These are phyloP conservation scores for Ochetophila trinervis DNA, from an alignment of 306 rosid species.

Conservation along the genomic window DNA sequence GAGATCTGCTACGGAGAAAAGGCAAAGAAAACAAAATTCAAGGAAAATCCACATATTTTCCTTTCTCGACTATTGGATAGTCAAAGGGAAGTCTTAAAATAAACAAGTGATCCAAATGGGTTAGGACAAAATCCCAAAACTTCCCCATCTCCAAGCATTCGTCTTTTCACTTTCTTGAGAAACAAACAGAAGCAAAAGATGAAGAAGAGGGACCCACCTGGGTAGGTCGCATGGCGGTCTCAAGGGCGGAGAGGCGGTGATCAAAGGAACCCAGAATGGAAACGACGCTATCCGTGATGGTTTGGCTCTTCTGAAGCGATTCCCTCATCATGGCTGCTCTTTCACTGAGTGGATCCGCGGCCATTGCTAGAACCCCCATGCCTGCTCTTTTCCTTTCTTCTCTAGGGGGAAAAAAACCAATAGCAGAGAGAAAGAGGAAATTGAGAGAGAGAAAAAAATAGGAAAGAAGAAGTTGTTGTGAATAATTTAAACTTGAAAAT, in stretches of 20 bases:
- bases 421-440: too few relatives aligned
- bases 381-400: background rate
- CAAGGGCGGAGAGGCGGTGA: slow-evolving; percentile 96
- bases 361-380: slow-evolving; percentile 52
- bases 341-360: slow-evolving; percentile 62
- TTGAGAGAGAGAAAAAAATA: background rate
- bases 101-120: slow-evolving; percentile 18
- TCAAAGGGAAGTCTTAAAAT: slow-evolving; percentile 35
- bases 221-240: slow-evolving; percentile 99
- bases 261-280: slow-evolving; percentile 91
- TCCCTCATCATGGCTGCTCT: slow-evolving; percentile 79
- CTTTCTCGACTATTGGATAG: slow-evolving; percentile 15
- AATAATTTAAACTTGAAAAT: slow-evolving; percentile 11
- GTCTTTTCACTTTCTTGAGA: background rate
- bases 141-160: background rate
- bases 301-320: slow-evolving; percentile 85
- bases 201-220: slow-evolving; percentile 44
- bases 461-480: background rate
- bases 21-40: background rate
- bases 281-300: slow-evolving; percentile 84
- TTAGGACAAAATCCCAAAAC: background rate
- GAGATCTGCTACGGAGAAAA: slow-evolving; percentile 34
- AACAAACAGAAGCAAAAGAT: slow-evolving; percentile 12
- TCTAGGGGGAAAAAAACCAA: too few relatives aligned
- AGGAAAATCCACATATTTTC: background rate